Percentiles rank a stretch among this genome's conserved stretches.
Evolutionary conservation across 2,329 filamentous ascomycete species (phyloP).

Genomic region (Aspergillus fructus): DNA sequence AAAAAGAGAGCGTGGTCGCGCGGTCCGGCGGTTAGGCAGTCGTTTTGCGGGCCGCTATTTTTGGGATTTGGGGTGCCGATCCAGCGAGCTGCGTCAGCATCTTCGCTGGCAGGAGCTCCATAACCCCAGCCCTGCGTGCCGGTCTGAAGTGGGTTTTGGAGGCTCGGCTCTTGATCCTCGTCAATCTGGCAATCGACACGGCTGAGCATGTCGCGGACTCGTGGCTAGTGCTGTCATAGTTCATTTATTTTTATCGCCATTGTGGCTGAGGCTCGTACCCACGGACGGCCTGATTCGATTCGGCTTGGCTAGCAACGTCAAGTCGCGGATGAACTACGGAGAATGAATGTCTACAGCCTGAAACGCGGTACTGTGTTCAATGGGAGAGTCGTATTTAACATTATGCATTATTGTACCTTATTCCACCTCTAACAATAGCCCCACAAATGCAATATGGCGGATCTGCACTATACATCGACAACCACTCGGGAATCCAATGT

Average conservation of each 20-base stretch:
- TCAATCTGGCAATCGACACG: neutral
- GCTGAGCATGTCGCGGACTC: neutral
- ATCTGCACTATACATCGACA: constrained; percentile 8
- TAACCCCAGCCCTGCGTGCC: no score
- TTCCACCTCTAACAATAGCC: constrained; percentile 14
- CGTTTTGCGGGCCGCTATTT: constrained; percentile 18
- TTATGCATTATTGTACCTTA: constrained; percentile 23
- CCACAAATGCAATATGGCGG: constrained; percentile 4
- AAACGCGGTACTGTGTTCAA: neutral
- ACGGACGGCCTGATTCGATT: neutral
- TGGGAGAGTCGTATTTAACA: constrained; percentile 18
- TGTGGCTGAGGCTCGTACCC: constrained; percentile 3
- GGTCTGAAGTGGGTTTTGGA: neutral
- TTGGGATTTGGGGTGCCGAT: constrained; percentile 19
- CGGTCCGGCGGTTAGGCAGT: constrained; percentile 13
- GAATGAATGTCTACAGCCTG: neutral
- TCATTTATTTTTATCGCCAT: constrained; percentile 3
- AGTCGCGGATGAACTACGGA: neutral
- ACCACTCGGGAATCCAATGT: neutral
- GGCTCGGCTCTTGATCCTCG: neutral
- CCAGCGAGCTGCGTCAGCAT: constrained; percentile 14
- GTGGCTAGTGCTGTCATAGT: constrained; percentile 6
- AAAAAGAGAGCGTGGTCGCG: constrained; percentile 5
- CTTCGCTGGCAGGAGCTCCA: neutral
- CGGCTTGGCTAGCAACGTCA: neutral